Base-by-base conservation (phyloP, 1,284 basidiomycete genomes). In the Ganoderma meredithae region DNA sequence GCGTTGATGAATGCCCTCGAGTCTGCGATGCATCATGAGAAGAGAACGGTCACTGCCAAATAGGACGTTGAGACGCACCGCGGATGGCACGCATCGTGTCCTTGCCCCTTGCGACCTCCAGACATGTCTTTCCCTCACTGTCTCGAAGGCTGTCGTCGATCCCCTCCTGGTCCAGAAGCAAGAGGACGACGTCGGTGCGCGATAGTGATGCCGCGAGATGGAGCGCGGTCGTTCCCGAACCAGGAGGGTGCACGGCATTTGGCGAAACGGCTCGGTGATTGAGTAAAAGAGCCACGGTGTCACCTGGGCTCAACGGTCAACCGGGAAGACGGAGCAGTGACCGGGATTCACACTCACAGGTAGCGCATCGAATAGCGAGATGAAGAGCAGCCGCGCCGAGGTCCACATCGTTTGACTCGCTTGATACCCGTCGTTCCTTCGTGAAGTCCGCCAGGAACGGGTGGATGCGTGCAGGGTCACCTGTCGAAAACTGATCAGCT, bases 161-260 rank as follows among this genome's bases (percentile, higher is more conserved):
- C 4, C 82, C 85, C 0, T 92, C 89, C 74, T 96, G 92, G 64
- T 92, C 91, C 3, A 97, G 83, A 1, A 96, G 82, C 8, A 95
- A 76, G 66, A 84, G 85, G 19, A 95, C 90, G 10, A 95, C 88
- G 69, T 98, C 97, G 2, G 86, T 81, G 44, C 97, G 85, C 4
- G 93, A 94, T 1, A 96, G 84, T 0, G 91, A 90, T 0, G 93
- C 90, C 0, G 96, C 96, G 10, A 98, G 86, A 78, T 99, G 97
- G 0, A 98, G 85, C 0, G 96, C 86, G 0, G 96, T 96, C 7
- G 91, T 93, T 2, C 91, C 90, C 0, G 92, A 90, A 1, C 85
- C 88, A 0, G 88, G 85, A 0, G 91, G 89, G 67, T 94, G 85
- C 19, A 91, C 79, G 15, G 91, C 88, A 73, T 93, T 93, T 0